Base-by-base conservation (phyloP, 1,139 yeast genomes). In the Taphrina populina region DNA sequence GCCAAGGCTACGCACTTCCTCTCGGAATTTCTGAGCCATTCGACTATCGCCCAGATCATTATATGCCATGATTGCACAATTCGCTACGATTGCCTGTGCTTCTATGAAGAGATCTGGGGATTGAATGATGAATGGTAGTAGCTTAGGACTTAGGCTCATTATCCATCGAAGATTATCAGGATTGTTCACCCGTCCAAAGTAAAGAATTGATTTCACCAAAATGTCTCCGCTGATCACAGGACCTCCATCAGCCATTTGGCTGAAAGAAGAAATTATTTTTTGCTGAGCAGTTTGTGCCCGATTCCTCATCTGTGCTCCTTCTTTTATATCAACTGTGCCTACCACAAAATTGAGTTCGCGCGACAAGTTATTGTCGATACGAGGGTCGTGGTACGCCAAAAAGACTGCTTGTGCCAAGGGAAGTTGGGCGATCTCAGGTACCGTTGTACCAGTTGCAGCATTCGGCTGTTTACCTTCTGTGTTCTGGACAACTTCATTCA, bases 1-100 rank as follows among this genome's bases (percentile, higher is more conserved):
- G 4, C 71, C 71, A 58, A 69, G 62, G 7, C 63, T 67, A 6
- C 63, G 43, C 36, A 73, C 62, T 39, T 63, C 64, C n/a, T 59
- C 52, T 51, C 63, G 63, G 24, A 56, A 56, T 4, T 21, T 19
- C 11, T 41, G 37, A 23, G 54, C 54, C 4, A 5, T 24, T 15
- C 11, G 37, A 11, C 24, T 11, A 13, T 40, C 46, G 4, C 37
- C 46, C 40, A 49, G 17, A 11, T 49, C 41, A 26, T 41, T 37
- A 40, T 19, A 39, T 6, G 46, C 26, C 7, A 41, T 24, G 5
- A 51, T 36, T 19, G 62, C 62, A 10, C 17, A 17, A 24, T 41
- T 52, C 23, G 57, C 53, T 20, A 52, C 32, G 21, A 49, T 40
- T 35, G 61, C 60, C 43, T 58, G 55, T 44, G 56, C 56, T 3